Evolutionary conservation across 805 yeast species (phyloP), one percentile per base, ranked within the genome.

Genomic region (Kregervanrija fluxuum): DNA sequence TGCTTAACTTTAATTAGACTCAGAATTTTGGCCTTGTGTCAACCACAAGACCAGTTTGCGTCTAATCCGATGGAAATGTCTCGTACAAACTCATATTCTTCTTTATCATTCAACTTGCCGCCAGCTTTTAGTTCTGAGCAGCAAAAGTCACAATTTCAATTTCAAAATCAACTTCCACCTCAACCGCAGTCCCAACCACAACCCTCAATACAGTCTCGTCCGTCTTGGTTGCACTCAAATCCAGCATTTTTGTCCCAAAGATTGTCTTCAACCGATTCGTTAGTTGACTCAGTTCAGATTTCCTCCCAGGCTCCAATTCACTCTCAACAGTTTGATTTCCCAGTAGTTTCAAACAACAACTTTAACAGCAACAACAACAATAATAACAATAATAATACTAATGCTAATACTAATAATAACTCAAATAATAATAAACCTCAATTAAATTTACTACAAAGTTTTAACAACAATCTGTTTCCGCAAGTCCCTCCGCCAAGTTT

Each of bases 161-260:
- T 32, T 28, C 37, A 42, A 30, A 32, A 42, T 14, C 40, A 32
- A 12, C 11, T 22, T 11, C n/a, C 32, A 12, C 11, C 13, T 12
- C 14, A 37, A 11, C 35, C 22, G 15, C 36, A n/a, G 15, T 38
- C 30, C 4, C 32, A 28, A 35, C 44, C 13, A 17, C 44, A 42
- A 11, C 47, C 43, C 30, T 30, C 40, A 28, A 38, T 42, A 30
- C 40, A 17, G 6, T 56, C 53, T 38, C 59, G 57, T 43, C 67
- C 67, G 11, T 62, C 68, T 8, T 64, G 68, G 68, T 46, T 64
- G 13, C 66, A 64, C 40, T 55, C 56, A 41, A 62, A 61, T 40
- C 62, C 61, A 28, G 46, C 48, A 34, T 59, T 61, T 42, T 53
- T 58, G 14, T 56, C 63, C 2, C 56, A 58, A 13, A 53, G 66